Conservation (phyloP, 2,329 filamentous ascomycete species). For the Keithomyces neogunnii region DNA sequence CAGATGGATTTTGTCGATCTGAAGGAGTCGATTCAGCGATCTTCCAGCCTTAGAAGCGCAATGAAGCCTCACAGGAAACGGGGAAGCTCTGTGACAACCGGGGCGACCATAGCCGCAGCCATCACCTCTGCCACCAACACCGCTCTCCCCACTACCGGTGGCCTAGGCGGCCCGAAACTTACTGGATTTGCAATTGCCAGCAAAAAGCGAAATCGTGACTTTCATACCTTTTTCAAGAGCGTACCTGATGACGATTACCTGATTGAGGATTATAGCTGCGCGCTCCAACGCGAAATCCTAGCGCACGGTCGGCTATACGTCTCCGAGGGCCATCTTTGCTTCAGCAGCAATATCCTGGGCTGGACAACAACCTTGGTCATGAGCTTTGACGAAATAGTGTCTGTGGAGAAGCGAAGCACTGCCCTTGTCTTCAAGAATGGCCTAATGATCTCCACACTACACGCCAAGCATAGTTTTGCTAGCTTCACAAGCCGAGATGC, state of each 20-base stretch:
- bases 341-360: slow-evolving; percentile 96
- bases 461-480: slow-evolving; percentile 92
- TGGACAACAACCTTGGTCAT: slow-evolving; percentile 98
- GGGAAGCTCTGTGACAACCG: slow-evolving; percentile 69
- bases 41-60: slow-evolving; percentile 58
- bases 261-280: slow-evolving; percentile 97
- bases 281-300: slow-evolving; percentile 88
- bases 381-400: slow-evolving; percentile 95
- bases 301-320: slow-evolving; percentile 91
- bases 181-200: slow-evolving; percentile 95
- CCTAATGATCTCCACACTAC: slow-evolving; percentile 90
- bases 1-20: slow-evolving; percentile 54
- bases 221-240: slow-evolving; percentile 87
- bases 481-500: slow-evolving; percentile 91
- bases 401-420: slow-evolving; percentile 93
- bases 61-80: slow-evolving; percentile 61
- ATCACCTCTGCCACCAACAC: slow-evolving; percentile 63
- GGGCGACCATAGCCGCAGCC: slow-evolving; percentile 58
- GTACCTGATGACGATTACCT: slow-evolving; percentile 97
- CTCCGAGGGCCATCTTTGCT: slow-evolving; percentile 94
- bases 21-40: slow-evolving; percentile 51
- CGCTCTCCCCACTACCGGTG: slow-evolving; percentile 54
- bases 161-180: slow-evolving; percentile 59
- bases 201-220: slow-evolving; percentile 92
- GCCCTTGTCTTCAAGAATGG: slow-evolving; percentile 95